phyloP scores from a whole-genome alignment of 495 filamentous ascomycete species.

The Xylaria curta region DNA sequence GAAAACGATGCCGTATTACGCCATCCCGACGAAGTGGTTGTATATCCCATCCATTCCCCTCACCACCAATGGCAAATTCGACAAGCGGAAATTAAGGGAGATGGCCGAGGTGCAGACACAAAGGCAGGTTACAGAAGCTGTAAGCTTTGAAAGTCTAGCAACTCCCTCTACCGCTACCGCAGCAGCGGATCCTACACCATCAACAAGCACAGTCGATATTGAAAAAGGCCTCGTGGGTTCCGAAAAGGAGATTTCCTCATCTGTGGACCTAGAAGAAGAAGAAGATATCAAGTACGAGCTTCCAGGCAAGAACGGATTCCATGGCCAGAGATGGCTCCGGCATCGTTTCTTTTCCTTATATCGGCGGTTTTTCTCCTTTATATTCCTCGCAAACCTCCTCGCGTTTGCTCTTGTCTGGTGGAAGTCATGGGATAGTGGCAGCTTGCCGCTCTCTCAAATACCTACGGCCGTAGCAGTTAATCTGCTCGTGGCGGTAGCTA shows the following conservation, averaged over 20 bases:
- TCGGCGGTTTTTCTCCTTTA: slow-evolving; percentile 59
- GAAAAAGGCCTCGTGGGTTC: slow-evolving; percentile 9
- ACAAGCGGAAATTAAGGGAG: slow-evolving; percentile 39
- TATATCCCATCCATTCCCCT: slow-evolving; percentile 38
- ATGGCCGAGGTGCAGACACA: slow-evolving; percentile 26
- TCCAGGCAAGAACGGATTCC: slow-evolving; percentile 33
- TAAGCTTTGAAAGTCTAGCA: slow-evolving; percentile 12
- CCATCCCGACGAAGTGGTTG: slow-evolving; percentile 38
- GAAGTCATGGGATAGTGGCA: slow-evolving; percentile 34
- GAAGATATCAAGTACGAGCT: slow-evolving; percentile 30
- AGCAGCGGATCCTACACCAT: not conserved
- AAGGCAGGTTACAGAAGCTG: not conserved
- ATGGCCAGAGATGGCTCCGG: slow-evolving; percentile 34
- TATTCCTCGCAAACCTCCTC: slow-evolving; percentile 59
- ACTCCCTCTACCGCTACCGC: slow-evolving; percentile 3
- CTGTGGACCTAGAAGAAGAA: slow-evolving; percentile 13
- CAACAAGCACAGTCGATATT: slow-evolving; percentile 22
- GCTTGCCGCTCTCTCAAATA: slow-evolving; percentile 38
- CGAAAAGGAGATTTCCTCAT: slow-evolving; percentile 15
- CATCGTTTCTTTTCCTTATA: slow-evolving; percentile 32
- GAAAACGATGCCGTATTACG: slow-evolving; percentile 44
- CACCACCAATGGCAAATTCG: slow-evolving; percentile 49
- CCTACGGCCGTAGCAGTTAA: slow-evolving; percentile 52
- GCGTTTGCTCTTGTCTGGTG: slow-evolving; percentile 51
- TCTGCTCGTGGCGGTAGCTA: slow-evolving; percentile 49